Evolutionary conservation across 2,329 filamentous ascomycete species (phyloP).

Genomic region (Epichloe elymi): DNA sequence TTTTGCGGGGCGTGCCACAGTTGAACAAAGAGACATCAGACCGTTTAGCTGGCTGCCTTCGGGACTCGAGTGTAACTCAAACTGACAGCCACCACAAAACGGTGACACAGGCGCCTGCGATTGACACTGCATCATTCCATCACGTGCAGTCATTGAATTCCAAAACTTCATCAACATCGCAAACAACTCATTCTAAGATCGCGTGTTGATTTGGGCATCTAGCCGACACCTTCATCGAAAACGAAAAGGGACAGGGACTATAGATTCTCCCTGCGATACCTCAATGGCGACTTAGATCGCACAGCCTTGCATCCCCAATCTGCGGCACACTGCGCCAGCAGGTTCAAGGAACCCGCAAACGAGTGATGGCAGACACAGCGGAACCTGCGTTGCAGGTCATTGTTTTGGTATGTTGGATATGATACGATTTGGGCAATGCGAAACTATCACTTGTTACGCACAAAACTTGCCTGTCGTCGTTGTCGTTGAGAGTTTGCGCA

Average conservation of each 20-base stretch:
- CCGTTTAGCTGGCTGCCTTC: not conserved
- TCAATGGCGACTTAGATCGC: not conserved
- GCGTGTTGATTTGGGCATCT: not conserved
- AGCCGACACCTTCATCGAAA: not conserved
- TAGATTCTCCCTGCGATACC: not conserved
- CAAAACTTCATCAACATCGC: not conserved
- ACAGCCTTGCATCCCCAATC: not conserved
- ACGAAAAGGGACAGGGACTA: not conserved
- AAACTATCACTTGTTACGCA: not conserved
- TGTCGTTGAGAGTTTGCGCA: too few species aligned
- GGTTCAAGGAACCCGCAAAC: not conserved
- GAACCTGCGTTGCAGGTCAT: conserved; percentile 57
- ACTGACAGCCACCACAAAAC: conserved; percentile 1
- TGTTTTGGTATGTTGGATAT: conserved; percentile 40
- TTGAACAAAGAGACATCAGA: not conserved
- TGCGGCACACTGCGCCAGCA: not conserved
- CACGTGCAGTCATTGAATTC: not conserved
- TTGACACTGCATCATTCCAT: not conserved
- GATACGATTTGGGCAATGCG: not conserved
- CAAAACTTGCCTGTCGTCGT: not conserved
- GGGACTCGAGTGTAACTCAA: not conserved
- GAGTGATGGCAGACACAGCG: conserved; percentile 14
- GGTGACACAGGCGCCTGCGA: not conserved
- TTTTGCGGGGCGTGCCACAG: not conserved
- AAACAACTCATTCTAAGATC: not conserved